These are phyloP conservation scores for Komagataella ulmi DNA, from an alignment of 805 yeast genomes.

Conservation along the genomic window DNA sequence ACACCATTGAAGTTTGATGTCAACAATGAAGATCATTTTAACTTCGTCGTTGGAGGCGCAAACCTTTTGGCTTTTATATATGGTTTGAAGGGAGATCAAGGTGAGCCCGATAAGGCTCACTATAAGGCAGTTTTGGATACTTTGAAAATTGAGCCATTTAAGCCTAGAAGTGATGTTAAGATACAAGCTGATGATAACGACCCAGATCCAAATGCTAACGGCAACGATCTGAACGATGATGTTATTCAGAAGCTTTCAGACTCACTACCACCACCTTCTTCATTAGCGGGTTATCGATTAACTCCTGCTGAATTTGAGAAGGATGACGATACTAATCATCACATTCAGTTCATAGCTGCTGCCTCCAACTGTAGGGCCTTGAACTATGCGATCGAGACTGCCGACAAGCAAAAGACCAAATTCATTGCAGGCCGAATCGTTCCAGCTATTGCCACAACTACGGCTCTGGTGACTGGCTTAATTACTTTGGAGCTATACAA, in stretches of 20 bases:
- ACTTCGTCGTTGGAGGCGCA: conserved; percentile 82
- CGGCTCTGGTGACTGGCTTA: conserved; percentile 94
- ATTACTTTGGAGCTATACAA: conserved; percentile 87
- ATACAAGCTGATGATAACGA: conserved; percentile 83
- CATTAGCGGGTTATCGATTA: conserved; percentile 79
- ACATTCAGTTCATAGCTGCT: conserved; percentile 89
- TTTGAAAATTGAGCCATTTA: conserved; percentile 46
- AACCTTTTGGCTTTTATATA: conserved; percentile 82
- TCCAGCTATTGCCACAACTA: conserved; percentile 98
- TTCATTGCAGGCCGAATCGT: conserved; percentile 97
- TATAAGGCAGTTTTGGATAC: conserved; percentile 42
- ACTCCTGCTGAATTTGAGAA: conserved; percentile 92
- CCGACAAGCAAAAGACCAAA: conserved; percentile 83
- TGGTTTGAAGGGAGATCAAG: conserved; percentile 70
- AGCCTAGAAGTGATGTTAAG: conserved; percentile 61
- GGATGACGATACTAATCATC: conserved; percentile 95
- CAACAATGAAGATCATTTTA: conserved; percentile 62
- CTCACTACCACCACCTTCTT: conserved; percentile 76
- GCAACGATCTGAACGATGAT: conserved; percentile 36
- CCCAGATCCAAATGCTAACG: conserved; percentile 66
- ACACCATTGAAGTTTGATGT: conserved; percentile 69
- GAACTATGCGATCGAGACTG: conserved; percentile 80
- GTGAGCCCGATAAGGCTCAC: conserved; percentile 28
- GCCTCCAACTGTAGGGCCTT: conserved; percentile 94
- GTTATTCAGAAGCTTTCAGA: conserved; percentile 59